Evolutionary conservation across 2,329 filamentous ascomycete species (phyloP).

Genomic region (Colletotrichum lindemuthianum): DNA sequence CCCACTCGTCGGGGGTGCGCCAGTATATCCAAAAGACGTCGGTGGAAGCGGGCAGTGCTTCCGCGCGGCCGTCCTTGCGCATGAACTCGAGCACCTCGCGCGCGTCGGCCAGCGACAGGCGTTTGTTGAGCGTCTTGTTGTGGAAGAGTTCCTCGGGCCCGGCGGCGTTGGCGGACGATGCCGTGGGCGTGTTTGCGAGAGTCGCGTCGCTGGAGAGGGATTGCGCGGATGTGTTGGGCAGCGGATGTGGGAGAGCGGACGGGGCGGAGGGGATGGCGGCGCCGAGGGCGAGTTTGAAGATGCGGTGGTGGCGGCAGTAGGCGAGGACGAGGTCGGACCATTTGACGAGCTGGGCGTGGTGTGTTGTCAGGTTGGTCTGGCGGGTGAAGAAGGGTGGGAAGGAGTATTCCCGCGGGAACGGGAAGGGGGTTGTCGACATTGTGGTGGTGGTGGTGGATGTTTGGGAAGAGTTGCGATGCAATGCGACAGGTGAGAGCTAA

Average conservation of each 20-base stretch:
- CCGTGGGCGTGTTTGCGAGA: slow-evolving; percentile 45
- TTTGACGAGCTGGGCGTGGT: slow-evolving; percentile 79
- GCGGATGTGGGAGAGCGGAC: slow-evolving; percentile 43
- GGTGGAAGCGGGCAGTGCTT: slow-evolving; percentile 67
- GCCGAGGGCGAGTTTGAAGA: slow-evolving; percentile 78
- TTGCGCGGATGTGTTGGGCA: slow-evolving; percentile 41
- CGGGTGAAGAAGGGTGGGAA: slow-evolving; percentile 90
- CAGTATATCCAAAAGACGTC: slow-evolving; percentile 82
- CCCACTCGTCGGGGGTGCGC: slow-evolving; percentile 92
- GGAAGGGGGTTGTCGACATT: slow-evolving; percentile 50
- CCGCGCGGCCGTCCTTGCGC: slow-evolving; percentile 67
- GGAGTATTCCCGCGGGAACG: slow-evolving; percentile 72
- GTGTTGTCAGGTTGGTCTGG: slow-evolving; percentile 78
- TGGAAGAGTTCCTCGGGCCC: slow-evolving; percentile 60
- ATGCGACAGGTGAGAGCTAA: no score
- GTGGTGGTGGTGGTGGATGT: slow-evolving; percentile 1
- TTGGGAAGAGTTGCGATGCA: not conserved
- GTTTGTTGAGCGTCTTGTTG: slow-evolving; percentile 64
- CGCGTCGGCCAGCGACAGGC: slow-evolving; percentile 61
- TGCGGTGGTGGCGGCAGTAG: slow-evolving; percentile 82
- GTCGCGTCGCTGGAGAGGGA: slow-evolving; percentile 50
- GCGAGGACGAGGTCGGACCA: slow-evolving; percentile 88
- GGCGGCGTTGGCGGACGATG: slow-evolving; percentile 54
- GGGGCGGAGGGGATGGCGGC: slow-evolving; percentile 64
- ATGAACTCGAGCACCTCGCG: slow-evolving; percentile 69